Evolutionary conservation across 495 filamentous ascomycete species (phyloP).

Genomic region (Penicillium cinerascens): DNA sequence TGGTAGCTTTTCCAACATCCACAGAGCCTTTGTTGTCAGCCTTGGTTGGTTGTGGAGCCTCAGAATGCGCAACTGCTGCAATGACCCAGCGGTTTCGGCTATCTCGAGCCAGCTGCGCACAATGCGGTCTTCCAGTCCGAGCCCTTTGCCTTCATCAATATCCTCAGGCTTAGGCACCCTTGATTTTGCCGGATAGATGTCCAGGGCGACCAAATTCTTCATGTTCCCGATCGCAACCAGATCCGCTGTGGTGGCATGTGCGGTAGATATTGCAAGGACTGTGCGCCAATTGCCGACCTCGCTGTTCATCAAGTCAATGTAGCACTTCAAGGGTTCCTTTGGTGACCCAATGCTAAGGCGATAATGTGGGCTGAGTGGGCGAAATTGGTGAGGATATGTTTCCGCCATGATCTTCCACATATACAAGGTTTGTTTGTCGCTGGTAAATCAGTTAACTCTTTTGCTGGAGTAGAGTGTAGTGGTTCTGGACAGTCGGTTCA

Average conservation of each 20-base stretch:
- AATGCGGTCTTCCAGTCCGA: slow-evolving; percentile 32
- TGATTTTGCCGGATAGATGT: slow-evolving; percentile 18
- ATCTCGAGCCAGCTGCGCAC: slow-evolving; percentile 39
- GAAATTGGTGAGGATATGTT: slow-evolving; percentile 33
- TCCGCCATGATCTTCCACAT: slow-evolving; percentile 44
- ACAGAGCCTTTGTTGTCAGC: slow-evolving; percentile 21
- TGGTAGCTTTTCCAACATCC: slow-evolving; percentile 28
- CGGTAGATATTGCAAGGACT: slow-evolving; percentile 26
- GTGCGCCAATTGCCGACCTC: slow-evolving; percentile 28
- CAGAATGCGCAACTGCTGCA: slow-evolving; percentile 37
- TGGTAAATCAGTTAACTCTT: slow-evolving; percentile 9
- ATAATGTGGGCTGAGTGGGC: slow-evolving; percentile 17
- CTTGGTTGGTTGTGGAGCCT: slow-evolving; percentile 25
- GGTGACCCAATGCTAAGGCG: slow-evolving; percentile 22
- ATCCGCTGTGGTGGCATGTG: slow-evolving; percentile 27
- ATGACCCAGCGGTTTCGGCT: slow-evolving; percentile 20
- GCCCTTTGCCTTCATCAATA: background rate
- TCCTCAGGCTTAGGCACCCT: background rate
- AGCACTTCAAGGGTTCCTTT: slow-evolving; percentile 25
- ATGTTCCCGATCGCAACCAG: slow-evolving; percentile 33
- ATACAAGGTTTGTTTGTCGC: slow-evolving; percentile 35
- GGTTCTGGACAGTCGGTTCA: no score
- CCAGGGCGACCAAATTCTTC: slow-evolving; percentile 37
- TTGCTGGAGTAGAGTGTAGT: no score
- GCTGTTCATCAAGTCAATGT: slow-evolving; percentile 33